Percentiles rank a stretch among this genome's conserved stretches.
phyloP scores from a whole-genome alignment of 2,329 filamentous ascomycete genomes.

The Aspergillus clavatus region DNA sequence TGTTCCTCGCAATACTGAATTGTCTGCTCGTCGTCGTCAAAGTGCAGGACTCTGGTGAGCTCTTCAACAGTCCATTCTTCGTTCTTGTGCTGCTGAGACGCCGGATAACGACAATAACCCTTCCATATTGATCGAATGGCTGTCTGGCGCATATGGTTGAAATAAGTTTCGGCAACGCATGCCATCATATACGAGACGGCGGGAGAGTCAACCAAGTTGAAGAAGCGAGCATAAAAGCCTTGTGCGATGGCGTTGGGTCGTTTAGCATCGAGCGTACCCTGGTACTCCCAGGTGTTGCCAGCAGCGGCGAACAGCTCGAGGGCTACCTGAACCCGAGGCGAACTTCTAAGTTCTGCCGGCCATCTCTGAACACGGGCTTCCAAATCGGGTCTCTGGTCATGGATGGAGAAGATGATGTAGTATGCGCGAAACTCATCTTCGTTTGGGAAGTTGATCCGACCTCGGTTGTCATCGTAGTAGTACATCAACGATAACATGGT shows the following conservation, averaged over 20 bases:
- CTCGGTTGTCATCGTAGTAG: constrained; percentile 54
- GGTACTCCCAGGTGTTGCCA: constrained; percentile 48
- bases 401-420: constrained; percentile 54
- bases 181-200: constrained; percentile 58
- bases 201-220: constrained; percentile 51
- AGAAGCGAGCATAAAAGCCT: constrained; percentile 56
- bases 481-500: constrained; percentile 58
- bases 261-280: constrained; percentile 48
- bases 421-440: constrained; percentile 63
- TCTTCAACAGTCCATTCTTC: constrained; percentile 55
- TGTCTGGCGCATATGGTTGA: constrained; percentile 54
- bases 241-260: constrained; percentile 51
- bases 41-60: constrained; percentile 49
- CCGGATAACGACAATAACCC: constrained; percentile 46
- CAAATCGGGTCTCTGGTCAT: constrained; percentile 49
- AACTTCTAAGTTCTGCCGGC: constrained; percentile 46
- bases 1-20: constrained; percentile 51
- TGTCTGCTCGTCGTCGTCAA: constrained; percentile 53
- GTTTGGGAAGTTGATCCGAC: constrained; percentile 49
- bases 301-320: constrained; percentile 54
- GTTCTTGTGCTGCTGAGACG: constrained; percentile 46
- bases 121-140: constrained; percentile 53
- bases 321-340: constrained; percentile 52
- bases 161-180: constrained; percentile 60
- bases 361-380: constrained; percentile 56